Conservation (phyloP, 2,329 filamentous ascomycete species). For the Colletotrichum liaoningense region DNA sequence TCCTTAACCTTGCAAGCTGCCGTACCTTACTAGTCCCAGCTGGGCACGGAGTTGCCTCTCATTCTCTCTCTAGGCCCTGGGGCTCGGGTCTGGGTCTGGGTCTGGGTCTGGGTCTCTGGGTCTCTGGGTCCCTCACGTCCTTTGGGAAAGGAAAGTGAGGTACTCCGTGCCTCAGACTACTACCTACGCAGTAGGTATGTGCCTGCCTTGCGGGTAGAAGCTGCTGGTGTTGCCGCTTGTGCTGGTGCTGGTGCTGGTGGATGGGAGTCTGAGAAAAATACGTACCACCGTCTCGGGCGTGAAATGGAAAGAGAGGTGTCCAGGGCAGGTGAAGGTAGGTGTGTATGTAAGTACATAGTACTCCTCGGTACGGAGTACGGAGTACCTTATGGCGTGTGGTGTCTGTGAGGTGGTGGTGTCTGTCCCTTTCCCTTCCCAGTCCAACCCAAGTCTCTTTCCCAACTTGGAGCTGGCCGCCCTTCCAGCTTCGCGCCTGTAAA, state of each 20-base stretch:
- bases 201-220: no score
- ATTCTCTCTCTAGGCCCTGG: conserved; percentile 2
- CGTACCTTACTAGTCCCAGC: conserved; percentile 12
- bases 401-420: neutral
- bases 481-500: conserved; percentile 50
- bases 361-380: neutral
- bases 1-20: conserved; percentile 3
- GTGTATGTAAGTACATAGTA: neutral
- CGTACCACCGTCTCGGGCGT: neutral
- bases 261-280: neutral
- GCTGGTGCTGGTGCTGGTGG: neutral
- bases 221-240: no score
- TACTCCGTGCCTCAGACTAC: no score
- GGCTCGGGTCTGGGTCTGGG: neutral
- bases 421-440: conserved; percentile 40
- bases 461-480: conserved; percentile 48
- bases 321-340: neutral
- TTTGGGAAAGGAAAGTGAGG: neutral
- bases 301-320: neutral
- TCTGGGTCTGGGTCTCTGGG: neutral
- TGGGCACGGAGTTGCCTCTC: conserved; percentile 12
- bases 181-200: no score
- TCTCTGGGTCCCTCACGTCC: conserved; percentile 3
- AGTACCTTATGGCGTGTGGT: no score
- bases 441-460: conserved; percentile 37